These are phyloP conservation scores for Aureobasidium sp. DNA, from an alignment of 2,329 filamentous ascomycete genomes.

Conservation along the genomic window DNA sequence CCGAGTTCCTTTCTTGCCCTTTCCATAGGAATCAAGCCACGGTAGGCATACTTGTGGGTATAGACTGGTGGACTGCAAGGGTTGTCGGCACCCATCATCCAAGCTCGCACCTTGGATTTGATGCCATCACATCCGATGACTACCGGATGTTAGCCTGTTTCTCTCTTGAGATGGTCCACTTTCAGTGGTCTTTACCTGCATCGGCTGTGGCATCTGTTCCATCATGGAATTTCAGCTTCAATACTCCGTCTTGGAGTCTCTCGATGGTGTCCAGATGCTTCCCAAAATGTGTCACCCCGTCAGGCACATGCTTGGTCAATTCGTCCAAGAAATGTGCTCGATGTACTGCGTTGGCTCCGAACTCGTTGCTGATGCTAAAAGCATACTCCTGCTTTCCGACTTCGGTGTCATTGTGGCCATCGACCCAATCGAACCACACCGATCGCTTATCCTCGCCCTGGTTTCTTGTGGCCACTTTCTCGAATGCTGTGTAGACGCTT, in stretches of 20 bases:
- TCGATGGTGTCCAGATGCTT: conserved; percentile 24
- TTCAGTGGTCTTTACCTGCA: conserved; percentile 16
- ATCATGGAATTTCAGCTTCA: conserved; percentile 30
- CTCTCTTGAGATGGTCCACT: not conserved
- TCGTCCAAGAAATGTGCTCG: conserved; percentile 36
- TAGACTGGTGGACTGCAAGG: conserved; percentile 43
- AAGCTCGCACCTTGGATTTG: conserved; percentile 45
- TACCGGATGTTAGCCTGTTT: conserved; percentile 19
- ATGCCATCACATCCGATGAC: conserved; percentile 59
- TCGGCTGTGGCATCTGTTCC: conserved; percentile 23
- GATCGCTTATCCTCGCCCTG: conserved; percentile 28
- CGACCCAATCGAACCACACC: conserved; percentile 36
- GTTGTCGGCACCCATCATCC: conserved; percentile 40
- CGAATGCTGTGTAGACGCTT: conserved; percentile 35
- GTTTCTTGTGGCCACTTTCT: conserved; percentile 35
- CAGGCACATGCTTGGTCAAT: conserved; percentile 34
- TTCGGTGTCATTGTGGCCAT: conserved; percentile 25
- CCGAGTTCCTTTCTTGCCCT: conserved; percentile 43
- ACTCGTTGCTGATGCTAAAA: conserved; percentile 21
- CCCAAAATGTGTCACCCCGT: conserved; percentile 26
- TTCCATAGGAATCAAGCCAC: conserved; percentile 53
- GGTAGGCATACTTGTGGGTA: conserved; percentile 53
- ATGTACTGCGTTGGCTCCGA: conserved; percentile 25
- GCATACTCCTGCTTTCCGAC: conserved; percentile 21
- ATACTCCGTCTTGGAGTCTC: conserved; percentile 20